Evolutionary conservation across 768 basidiomycete genomes (phyloP).

Genomic region (Erythrobasidium yunnanense): DNA sequence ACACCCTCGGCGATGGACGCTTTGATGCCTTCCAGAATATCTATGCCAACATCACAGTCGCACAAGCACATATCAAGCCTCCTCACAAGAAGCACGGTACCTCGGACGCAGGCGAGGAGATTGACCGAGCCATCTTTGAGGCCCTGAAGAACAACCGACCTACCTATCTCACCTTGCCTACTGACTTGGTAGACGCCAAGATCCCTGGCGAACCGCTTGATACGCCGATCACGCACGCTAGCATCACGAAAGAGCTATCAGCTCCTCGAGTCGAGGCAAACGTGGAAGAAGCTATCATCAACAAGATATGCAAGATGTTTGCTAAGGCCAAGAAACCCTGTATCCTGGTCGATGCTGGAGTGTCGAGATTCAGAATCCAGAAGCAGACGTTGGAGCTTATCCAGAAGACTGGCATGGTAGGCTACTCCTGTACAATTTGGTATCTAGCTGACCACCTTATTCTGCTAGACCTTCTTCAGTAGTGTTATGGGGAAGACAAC

Average conservation of each 20-base stretch:
- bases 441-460: background rate
- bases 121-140: slow-evolving; percentile 26
- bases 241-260: slow-evolving; percentile 40
- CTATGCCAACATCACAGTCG: slow-evolving; percentile 60
- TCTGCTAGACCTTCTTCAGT: slow-evolving; percentile 29
- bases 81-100: background rate
- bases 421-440: background rate
- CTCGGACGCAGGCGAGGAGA: slow-evolving; percentile 22
- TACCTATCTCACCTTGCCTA: slow-evolving; percentile 76
- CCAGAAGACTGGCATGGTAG: slow-evolving; percentile 51
- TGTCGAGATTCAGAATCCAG: slow-evolving; percentile 58
- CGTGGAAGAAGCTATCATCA: slow-evolving; percentile 58
- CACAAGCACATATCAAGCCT: slow-evolving; percentile 53
- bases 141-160: slow-evolving; percentile 56
- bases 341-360: slow-evolving; percentile 68
- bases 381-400: slow-evolving; percentile 57
- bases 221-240: slow-evolving; percentile 44
- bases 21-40: slow-evolving; percentile 72
- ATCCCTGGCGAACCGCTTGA: slow-evolving; percentile 59
- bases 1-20: slow-evolving; percentile 74
- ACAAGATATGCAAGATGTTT: slow-evolving; percentile 58
- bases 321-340: slow-evolving; percentile 54
- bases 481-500: slow-evolving; percentile 55
- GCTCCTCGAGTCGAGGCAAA: slow-evolving; percentile 26
- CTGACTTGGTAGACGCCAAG: slow-evolving; percentile 53